Evolutionary conservation across 306 rosid species (phyloP), one percentile per base, ranked within the genome.

Genomic region (Vachellia pachyceras): DNA sequence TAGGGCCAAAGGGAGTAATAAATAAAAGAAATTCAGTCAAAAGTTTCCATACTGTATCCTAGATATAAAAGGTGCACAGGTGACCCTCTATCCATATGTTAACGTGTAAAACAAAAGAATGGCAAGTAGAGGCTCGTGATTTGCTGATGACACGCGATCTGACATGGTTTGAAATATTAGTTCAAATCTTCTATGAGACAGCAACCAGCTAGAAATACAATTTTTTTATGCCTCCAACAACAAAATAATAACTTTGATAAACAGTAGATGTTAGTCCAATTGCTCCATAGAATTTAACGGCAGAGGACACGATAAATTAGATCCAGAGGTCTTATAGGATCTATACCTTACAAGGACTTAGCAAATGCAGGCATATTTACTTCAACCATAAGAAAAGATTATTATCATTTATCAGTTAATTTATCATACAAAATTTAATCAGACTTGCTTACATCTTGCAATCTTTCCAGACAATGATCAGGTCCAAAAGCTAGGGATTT

Each of bases 401-500:
- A 52, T 44, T 15, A 52, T 66, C 54, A 67, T 72, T 54, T 17
- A 65, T 55, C 63, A 20, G 63, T 22, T 7, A 55, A 55, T 55
- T 55, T 8, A 55, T 55, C 63, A 55, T 55, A n/a, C 63, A 20
- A 20, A 55, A 20, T 55, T 3, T 55, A 3, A 55, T 55, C 33
- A 68, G n/a, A 66, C 3, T 77, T 68, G 15, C 76, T 63, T 84
- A 90, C 99, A 96, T 90, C 94, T 10, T 87, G 85, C 87, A 93
- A 82, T 80, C 88, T 91, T 73, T 47, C 92, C 25, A 91, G 74
- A 58, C 71, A 68, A 87, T 93, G 99, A 55, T 84, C 93, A 49
- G 97, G 91, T 85, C 99, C 97, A 80, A 95, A 95, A 60, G 97
- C 99, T 79, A 82, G 87, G 67, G 97, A 93, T 86, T 93, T 95